Conservation (phyloP, 2,329 filamentous ascomycete species). For the Xylariales sp. region DNA sequence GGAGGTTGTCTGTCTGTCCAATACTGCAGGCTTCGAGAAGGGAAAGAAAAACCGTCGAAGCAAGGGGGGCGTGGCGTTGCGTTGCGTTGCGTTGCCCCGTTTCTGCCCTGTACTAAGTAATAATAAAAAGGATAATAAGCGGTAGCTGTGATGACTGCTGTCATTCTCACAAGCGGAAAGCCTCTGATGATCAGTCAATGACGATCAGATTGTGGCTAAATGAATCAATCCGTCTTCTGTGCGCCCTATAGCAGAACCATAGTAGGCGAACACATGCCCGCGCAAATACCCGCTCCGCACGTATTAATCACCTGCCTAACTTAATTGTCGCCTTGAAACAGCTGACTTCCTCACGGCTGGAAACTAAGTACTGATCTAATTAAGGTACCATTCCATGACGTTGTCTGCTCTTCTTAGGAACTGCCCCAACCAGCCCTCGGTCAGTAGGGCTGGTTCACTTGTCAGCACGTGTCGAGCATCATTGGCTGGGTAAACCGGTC, state of each 20-base stretch:
- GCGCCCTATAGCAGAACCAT: no score
- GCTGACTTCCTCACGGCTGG: no score
- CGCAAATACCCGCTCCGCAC: no score
- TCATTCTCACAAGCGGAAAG: background rate
- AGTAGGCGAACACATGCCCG: no score
- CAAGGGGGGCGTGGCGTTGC: background rate
- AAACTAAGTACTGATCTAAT: no score
- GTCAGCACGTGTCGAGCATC: background rate
- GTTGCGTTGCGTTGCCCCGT: no score
- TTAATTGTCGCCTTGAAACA: no score
- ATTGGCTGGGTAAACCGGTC: background rate
- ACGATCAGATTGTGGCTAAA: background rate
- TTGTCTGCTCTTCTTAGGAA: background rate
- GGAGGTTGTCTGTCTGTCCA: constrained; percentile 5
- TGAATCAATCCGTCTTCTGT: no score
- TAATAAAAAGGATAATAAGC: background rate
- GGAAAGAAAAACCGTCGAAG: background rate
- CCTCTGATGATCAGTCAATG: constrained; percentile 2
- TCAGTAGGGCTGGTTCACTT: constrained; percentile 30
- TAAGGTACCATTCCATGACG: no score
- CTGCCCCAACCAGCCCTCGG: constrained; percentile 25
- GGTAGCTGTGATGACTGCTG: background rate
- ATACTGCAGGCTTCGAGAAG: constrained; percentile 36
- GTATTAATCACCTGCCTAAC: no score
- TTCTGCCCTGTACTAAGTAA: no score